Conservation (phyloP, 2,329 filamentous ascomycete genomes). For the Fusarium azukiicola region DNA sequence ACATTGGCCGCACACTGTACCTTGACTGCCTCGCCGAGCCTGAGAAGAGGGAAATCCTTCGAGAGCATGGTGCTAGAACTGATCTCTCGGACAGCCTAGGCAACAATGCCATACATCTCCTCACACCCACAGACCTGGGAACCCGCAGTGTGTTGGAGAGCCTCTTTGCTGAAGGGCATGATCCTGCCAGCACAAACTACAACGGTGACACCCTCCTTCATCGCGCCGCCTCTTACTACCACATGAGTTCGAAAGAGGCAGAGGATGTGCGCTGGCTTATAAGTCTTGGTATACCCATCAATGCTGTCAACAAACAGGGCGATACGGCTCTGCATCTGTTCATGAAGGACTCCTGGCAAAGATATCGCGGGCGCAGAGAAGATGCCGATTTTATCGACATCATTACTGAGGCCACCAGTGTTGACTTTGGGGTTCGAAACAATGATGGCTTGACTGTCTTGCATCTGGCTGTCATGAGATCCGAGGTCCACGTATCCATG, state of each 20-base stretch:
- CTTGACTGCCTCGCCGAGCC: slow-evolving; percentile 23
- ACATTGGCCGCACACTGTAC: slow-evolving; percentile 36
- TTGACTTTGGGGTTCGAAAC: slow-evolving; percentile 42
- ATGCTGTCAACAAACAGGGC: slow-evolving; percentile 39
- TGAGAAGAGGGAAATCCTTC: slow-evolving; percentile 7
- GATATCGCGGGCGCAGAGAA: background rate
- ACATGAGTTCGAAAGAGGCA: background rate
- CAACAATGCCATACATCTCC: slow-evolving; percentile 41
- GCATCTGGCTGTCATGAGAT: slow-evolving; percentile 46
- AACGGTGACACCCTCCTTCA: slow-evolving; percentile 44
- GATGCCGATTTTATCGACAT: slow-evolving; percentile 29
- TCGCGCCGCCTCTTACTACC: slow-evolving; percentile 23
- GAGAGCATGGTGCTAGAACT: slow-evolving; percentile 26
- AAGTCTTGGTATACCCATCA: slow-evolving; percentile 36
- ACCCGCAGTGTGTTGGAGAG: background rate
- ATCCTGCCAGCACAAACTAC: slow-evolving; percentile 41
- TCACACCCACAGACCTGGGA: background rate
- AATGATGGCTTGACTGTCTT: slow-evolving; percentile 35
- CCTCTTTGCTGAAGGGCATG: slow-evolving; percentile 24
- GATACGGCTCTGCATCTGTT: slow-evolving; percentile 44
- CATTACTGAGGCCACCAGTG: slow-evolving; percentile 10
- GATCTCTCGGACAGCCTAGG: slow-evolving; percentile 26
- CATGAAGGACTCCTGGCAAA: background rate
- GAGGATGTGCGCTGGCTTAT: slow-evolving; percentile 38
- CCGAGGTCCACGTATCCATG: slow-evolving; percentile 22